Evolutionary conservation across 2,329 filamentous ascomycete genomes (phyloP), one percentile per base, ranked within the genome.

Genomic region (Teratosphaeria zuluensis): DNA sequence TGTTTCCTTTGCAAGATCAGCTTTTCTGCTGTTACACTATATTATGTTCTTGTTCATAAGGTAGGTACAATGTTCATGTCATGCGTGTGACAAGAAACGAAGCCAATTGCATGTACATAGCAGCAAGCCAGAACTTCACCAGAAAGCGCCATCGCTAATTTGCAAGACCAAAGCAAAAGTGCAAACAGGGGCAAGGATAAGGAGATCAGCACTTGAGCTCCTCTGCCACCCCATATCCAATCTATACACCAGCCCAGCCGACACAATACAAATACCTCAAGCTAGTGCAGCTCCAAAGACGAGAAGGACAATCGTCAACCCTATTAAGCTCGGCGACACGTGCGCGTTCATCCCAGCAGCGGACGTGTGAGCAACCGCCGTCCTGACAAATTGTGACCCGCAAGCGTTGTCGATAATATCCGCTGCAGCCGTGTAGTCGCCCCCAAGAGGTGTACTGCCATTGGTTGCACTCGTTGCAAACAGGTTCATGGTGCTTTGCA

Each of bases 401-500:
- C 84, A 87, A 11, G 69, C 78, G 11, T 83, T 77, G 68, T 96
- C 88, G 56, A 97, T 80, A 66, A 87, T 82, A 62, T 81, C 74
- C 0, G 92, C 92, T 0, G 91, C 90, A 9, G 76, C 68, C 5
- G 80, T 74, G 70, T 96, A 97, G 0, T 85, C 88, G 16, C 77
- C 72, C 30, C 82, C 81, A 53, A 97, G 80, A 7, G 84, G 81
- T 65, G 88, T 84, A 3, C 77, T 81, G 38, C 82, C 77, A 65
- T 91, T 84, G 14, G 81, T 78, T 0, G 89, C 84, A 32, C 86
- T 87, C 0, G 81, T 74, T 56, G 88, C 84, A 73, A 88, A 96
- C 19, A 95, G 82, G 30, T 80, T 80, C 90, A 97, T 95, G 4
- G 89, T 92, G 61, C 89, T 79, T 68, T 86, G 80, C 51, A 94